phyloP scores from a whole-genome alignment of 805 yeast genomes.

The Saccharomycodes ludwigii region DNA sequence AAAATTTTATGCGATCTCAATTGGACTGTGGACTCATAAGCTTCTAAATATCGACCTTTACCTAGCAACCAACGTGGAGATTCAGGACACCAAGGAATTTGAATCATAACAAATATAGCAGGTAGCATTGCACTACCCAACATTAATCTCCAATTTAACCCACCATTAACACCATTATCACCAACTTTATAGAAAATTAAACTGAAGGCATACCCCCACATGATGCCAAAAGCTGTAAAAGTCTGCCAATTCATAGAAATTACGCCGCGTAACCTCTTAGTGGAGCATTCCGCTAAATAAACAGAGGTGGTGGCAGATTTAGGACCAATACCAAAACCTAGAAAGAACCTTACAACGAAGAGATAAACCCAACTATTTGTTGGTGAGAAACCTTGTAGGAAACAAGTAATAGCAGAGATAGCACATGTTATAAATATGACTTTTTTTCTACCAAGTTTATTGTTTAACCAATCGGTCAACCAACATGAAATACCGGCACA shows the following conservation, averaged over 20 bases:
- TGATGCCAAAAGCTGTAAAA: slow-evolving; percentile 64
- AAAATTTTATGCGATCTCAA: slow-evolving; percentile 41
- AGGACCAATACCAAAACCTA: slow-evolving; percentile 63
- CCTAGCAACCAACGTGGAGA: slow-evolving; percentile 74
- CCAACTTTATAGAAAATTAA: slow-evolving; percentile 49
- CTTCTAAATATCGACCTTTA: slow-evolving; percentile 48
- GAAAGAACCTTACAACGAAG: slow-evolving; percentile 49
- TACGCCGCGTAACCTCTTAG: slow-evolving; percentile 51
- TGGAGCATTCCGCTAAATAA: slow-evolving; percentile 55
- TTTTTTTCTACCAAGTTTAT: slow-evolving; percentile 48
- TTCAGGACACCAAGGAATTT: slow-evolving; percentile 59
- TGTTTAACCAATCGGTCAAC: slow-evolving; percentile 49
- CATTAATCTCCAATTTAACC: slow-evolving; percentile 60
- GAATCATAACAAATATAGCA: slow-evolving; percentile 45
- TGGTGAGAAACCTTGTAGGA: slow-evolving; percentile 51
- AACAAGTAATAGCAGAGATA: slow-evolving; percentile 47
- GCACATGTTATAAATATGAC: slow-evolving; percentile 53
- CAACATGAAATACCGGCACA: slow-evolving; percentile 51
- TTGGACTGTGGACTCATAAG: slow-evolving; percentile 36
- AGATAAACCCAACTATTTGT: slow-evolving; percentile 48
- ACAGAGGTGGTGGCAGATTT: slow-evolving; percentile 70
- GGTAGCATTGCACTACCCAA: slow-evolving; percentile 58
- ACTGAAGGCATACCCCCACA: slow-evolving; percentile 56
- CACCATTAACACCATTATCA: slow-evolving; percentile 24
- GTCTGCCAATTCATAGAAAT: slow-evolving; percentile 67